A percentile compares a stretch with the other conserved stretches of the same genome.
These are phyloP conservation scores for Corylus avellana DNA, from an alignment of 306 rosid genomes.

Conservation along the genomic window DNA sequence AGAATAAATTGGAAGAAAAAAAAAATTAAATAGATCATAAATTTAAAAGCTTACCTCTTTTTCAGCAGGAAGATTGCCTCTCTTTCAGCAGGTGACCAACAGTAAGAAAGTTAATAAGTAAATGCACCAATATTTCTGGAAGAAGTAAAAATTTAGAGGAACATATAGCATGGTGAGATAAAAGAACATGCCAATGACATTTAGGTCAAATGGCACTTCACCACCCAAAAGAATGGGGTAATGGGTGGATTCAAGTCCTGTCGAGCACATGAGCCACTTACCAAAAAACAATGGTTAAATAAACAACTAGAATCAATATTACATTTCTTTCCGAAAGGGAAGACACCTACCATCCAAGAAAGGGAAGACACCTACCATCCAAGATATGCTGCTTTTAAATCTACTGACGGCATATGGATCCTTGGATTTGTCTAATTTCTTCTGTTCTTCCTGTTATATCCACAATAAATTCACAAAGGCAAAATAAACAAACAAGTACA, in stretches of 20 bases:
- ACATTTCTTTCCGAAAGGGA: neutral
- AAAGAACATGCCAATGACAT: neutral
- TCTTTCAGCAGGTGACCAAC: slow-evolving; percentile 22
- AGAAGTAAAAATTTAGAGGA: neutral
- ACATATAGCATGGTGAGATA: neutral
- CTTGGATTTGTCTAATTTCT: neutral
- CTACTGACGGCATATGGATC: neutral
- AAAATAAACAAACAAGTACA: neutral
- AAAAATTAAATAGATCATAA: neutral
- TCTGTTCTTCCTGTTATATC: neutral
- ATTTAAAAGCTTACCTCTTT: slow-evolving; percentile 34
- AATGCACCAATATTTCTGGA: neutral
- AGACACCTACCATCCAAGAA: neutral
- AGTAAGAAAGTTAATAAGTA: neutral
- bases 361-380: neutral
- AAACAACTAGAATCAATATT: neutral
- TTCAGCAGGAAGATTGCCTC: slow-evolving; percentile 49
- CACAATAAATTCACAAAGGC: neutral
- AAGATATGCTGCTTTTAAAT: neutral
- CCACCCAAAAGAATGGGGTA: neutral
- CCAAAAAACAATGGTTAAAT: neutral
- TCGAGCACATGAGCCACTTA: neutral
- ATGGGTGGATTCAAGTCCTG: neutral
- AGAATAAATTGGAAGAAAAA: slow-evolving; percentile 8
- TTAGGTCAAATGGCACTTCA: neutral